A percentile compares a stretch with the other conserved stretches of the same genome.
phyloP scores from a whole-genome alignment of 345 rosid genomes.

The Pugionium dolabratum region DNA sequence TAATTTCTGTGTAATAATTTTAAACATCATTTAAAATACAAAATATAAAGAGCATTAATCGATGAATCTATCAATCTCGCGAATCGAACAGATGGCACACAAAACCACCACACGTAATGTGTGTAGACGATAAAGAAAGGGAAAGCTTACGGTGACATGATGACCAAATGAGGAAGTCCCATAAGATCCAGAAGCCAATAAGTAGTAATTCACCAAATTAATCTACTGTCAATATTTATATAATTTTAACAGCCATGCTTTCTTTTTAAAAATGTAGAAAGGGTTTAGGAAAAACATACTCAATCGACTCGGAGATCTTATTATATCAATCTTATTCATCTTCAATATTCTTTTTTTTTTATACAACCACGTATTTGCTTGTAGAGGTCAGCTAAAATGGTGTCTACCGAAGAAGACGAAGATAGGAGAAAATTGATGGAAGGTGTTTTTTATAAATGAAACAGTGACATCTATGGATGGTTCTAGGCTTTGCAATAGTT shows the following conservation, averaged over 20 bases:
- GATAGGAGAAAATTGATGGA: slow-evolving; percentile 18
- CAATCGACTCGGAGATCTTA: slow-evolving; percentile 31
- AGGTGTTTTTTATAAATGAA: slow-evolving; percentile 16
- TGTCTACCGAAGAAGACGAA: slow-evolving; percentile 31
- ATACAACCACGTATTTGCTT: slow-evolving; percentile 23
- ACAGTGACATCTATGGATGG: slow-evolving; percentile 6
- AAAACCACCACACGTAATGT: slow-evolving; percentile 17
- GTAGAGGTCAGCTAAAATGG: slow-evolving; percentile 28
- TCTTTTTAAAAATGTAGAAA: slow-evolving; percentile 27
- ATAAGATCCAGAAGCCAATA: slow-evolving; percentile 29
- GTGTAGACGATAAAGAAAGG: slow-evolving; percentile 30
- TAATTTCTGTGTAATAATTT: too few relatives aligned
- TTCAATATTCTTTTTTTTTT: slow-evolving; percentile 8
- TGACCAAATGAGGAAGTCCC: slow-evolving; percentile 37
- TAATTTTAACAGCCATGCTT: slow-evolving; percentile 25
- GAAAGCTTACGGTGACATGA: slow-evolving; percentile 33
- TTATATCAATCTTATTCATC: slow-evolving; percentile 14
- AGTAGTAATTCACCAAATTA: too few relatives aligned
- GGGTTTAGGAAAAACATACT: slow-evolving; percentile 35
- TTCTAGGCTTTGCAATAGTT: slow-evolving; percentile 40
- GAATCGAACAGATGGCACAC: slow-evolving; percentile 11
- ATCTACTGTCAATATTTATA: not conserved
- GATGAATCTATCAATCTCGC: not conserved
- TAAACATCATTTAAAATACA: too few relatives aligned
- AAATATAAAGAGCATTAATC: too few relatives aligned